A percentile compares a stretch with the other conserved stretches of the same genome.
phyloP scores from a whole-genome alignment of 495 filamentous ascomycete genomes.

The Entonaema liquescens region DNA sequence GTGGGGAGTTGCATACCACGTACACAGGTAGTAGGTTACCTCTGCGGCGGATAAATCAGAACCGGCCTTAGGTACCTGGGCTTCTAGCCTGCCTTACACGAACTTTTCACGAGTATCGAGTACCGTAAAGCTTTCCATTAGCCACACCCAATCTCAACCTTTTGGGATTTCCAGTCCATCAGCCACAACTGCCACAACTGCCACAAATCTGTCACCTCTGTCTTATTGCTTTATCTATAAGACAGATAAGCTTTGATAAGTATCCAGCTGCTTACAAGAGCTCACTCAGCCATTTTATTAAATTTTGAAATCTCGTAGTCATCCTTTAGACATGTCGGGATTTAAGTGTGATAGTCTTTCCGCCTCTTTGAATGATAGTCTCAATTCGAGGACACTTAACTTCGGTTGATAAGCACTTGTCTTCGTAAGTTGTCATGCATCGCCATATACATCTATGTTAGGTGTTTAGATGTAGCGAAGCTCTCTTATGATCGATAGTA shows the following conservation, averaged over 20 bases:
- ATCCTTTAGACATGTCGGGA: not conserved
- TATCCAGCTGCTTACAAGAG: not conserved
- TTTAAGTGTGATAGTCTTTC: not conserved
- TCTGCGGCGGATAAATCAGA: constrained; percentile 28
- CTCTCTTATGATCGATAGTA: not conserved
- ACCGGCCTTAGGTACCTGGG: constrained; percentile 8
- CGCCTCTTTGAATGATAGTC: not conserved
- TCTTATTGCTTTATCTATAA: not conserved
- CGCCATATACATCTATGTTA: not conserved
- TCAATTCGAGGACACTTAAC: not conserved
- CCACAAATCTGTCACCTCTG: not conserved
- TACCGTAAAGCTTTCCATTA: not conserved
- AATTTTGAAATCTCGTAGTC: not conserved
- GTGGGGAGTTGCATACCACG: not conserved
- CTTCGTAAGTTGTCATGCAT: not conserved
- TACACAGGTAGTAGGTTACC: no score
- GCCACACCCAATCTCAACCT: not conserved
- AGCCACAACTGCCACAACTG: constrained; percentile 25
- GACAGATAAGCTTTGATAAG: not conserved
- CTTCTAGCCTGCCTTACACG: not conserved
- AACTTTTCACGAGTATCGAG: no score
- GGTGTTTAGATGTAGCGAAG: not conserved
- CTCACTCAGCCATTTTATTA: constrained; percentile 6
- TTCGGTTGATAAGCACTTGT: not conserved
- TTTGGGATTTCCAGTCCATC: not conserved